Percentiles rank a stretch among this genome's conserved stretches.
Conservation (phyloP, 2,329 filamentous ascomycete species). For the Colletotrichum sp. region DNA sequence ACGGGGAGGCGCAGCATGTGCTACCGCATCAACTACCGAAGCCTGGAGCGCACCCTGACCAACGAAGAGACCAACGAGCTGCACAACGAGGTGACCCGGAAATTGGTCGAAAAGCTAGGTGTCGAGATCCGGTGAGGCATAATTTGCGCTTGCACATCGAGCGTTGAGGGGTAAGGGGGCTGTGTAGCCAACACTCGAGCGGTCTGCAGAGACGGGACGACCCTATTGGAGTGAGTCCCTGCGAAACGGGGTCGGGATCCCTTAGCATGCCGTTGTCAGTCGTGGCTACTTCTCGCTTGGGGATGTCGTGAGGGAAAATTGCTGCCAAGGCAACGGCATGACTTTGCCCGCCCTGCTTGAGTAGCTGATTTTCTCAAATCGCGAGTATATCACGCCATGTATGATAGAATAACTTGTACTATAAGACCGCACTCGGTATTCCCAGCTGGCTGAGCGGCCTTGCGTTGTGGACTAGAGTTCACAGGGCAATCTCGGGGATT, state of each 20-base stretch:
- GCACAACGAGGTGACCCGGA: constrained; percentile 70
- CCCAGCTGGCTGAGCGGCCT: background rate
- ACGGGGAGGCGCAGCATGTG: constrained; percentile 84
- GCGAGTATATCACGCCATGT: constrained; percentile 1
- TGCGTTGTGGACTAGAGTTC: background rate
- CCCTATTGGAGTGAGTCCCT: background rate
- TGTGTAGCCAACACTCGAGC: constrained; percentile 8
- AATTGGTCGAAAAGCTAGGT: constrained; percentile 73
- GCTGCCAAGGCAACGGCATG: background rate
- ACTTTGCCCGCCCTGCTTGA: background rate
- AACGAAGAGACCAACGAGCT: constrained; percentile 80
- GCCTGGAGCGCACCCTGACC: constrained; percentile 87
- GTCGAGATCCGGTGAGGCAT: constrained; percentile 70
- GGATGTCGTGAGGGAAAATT: background rate
- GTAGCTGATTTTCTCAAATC: background rate
- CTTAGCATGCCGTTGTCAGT: background rate
- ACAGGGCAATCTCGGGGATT: background rate
- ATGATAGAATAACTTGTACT: constrained; percentile 19
- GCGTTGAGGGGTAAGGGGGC: constrained; percentile 18
- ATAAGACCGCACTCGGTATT: background rate
- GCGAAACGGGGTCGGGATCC: background rate
- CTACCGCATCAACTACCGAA: constrained; percentile 93
- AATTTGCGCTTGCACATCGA: background rate
- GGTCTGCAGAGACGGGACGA: constrained; percentile 8
- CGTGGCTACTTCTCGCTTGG: background rate